Percentiles rank a stretch among this genome's conserved stretches.
Conservation (phyloP, 305 asterid genomes). For the Petunia hybrid region DNA sequence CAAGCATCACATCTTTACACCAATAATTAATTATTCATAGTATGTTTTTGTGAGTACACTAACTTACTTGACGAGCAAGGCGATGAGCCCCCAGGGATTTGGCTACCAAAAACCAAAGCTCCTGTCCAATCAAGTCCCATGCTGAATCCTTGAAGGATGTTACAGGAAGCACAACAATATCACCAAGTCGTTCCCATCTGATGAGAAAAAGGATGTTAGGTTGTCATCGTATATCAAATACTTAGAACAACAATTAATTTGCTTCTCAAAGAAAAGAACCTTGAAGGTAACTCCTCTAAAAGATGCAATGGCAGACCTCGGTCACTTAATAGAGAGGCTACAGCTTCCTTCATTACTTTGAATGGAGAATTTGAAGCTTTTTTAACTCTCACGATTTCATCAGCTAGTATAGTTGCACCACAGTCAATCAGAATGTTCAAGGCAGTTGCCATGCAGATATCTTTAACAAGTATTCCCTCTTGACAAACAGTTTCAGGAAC, state of each 20-base stretch:
- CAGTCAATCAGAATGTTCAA: slow-evolving; percentile 61
- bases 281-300: slow-evolving; percentile 81
- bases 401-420: slow-evolving; percentile 71
- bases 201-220: slow-evolving; percentile 37
- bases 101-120: slow-evolving; percentile 90
- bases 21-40: not conserved
- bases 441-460: slow-evolving; percentile 60
- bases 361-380: slow-evolving; percentile 70
- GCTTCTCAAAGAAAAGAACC: slow-evolving; percentile 48
- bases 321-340: slow-evolving; percentile 60
- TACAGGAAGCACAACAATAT: slow-evolving; percentile 80
- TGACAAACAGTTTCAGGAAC: slow-evolving; percentile 44
- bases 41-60: not conserved
- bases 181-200: slow-evolving; percentile 99
- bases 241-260: slow-evolving; percentile 2
- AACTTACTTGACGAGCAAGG: slow-evolving; percentile 90
- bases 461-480: slow-evolving; percentile 49
- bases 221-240: not conserved
- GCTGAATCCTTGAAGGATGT: slow-evolving; percentile 74
- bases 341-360: slow-evolving; percentile 77
- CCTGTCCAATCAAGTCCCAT: slow-evolving; percentile 75
- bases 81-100: slow-evolving; percentile 78
- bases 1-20: not conserved
- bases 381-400: slow-evolving; percentile 67
- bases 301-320: slow-evolving; percentile 66